phyloP scores from a whole-genome alignment of 129 eudicot genomes.

The Logfia minima region DNA sequence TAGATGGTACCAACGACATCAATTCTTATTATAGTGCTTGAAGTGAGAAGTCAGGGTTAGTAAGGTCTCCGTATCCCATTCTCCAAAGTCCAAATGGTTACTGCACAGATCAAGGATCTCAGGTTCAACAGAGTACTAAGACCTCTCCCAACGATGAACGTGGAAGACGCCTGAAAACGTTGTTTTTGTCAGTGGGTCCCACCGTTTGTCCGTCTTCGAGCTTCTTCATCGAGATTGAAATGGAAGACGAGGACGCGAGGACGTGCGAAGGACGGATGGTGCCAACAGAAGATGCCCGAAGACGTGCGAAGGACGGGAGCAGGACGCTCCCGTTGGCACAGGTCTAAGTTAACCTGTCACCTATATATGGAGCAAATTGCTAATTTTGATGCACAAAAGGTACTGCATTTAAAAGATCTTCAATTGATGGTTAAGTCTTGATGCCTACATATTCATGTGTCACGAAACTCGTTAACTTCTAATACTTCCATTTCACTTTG shows the following conservation, averaged over 20 bases:
- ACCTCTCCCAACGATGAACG: too few species aligned
- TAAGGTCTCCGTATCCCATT: neutral
- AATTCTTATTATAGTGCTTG: neutral
- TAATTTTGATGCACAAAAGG: conserved; percentile 12
- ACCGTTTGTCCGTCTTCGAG: too few species aligned
- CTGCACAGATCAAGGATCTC: neutral
- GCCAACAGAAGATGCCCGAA: too few species aligned
- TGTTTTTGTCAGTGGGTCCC: too few species aligned
- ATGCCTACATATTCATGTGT: neutral
- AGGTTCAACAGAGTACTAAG: conserved; percentile 2
- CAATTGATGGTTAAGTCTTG: neutral
- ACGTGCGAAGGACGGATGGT: too few species aligned
- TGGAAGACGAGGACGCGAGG: too few species aligned
- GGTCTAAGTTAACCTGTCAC: neutral
- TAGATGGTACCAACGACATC: neutral
- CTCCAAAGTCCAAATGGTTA: neutral
- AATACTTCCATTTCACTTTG: conserved; percentile 11
- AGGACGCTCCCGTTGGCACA: too few species aligned
- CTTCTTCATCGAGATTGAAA: too few species aligned
- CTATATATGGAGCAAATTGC: neutral
- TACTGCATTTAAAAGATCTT: neutral
- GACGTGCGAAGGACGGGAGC: too few species aligned
- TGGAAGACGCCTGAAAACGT: too few species aligned
- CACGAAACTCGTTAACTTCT: neutral
- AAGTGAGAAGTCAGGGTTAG: conserved; percentile 2